Percentiles rank a stretch among this genome's conserved stretches.
Conservation (phyloP, 176 grass and related monocot species). For the Zoysia japonica region DNA sequence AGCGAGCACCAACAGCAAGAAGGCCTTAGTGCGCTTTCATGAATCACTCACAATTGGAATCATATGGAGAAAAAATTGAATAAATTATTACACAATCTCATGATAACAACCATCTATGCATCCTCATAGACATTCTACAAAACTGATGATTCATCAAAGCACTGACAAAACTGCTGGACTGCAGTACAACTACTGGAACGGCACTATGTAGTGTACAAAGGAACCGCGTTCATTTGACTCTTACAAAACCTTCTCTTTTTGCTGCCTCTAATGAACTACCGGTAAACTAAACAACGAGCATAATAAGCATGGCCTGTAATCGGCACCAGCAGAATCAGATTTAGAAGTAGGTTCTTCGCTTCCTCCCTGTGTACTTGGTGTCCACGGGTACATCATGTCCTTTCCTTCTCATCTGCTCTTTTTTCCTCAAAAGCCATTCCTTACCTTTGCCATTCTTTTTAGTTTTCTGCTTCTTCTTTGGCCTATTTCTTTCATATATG, state of each 20-base stretch:
- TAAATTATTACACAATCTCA: not conserved
- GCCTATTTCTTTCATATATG: constrained; percentile 73
- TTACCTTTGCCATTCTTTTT: constrained; percentile 71
- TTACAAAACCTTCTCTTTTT: not conserved
- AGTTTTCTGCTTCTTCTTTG: constrained; percentile 71
- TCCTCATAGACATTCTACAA: constrained; percentile 20
- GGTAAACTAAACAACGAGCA: not conserved
- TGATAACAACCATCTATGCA: constrained; percentile 1
- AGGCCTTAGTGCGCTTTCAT: not conserved
- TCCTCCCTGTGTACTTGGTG: constrained; percentile 82
- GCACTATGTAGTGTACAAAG: not conserved
- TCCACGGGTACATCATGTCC: constrained; percentile 64
- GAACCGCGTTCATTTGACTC: not conserved
- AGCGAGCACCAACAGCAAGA: not conserved
- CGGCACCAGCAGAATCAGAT: not conserved
- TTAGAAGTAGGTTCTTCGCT: constrained; percentile 63
- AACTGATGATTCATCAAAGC: not conserved
- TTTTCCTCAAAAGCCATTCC: constrained; percentile 82
- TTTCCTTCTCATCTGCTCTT: constrained; percentile 83
- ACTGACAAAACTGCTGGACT: constrained; percentile 30
- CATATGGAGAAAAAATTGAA: not conserved
- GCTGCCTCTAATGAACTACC: constrained; percentile 24
- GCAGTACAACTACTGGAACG: not conserved
- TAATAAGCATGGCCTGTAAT: not conserved
- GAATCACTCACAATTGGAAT: not conserved